Evolutionary conservation across 2,329 filamentous ascomycete species (phyloP), one percentile per base, ranked within the genome.

Genomic region (Biscogniauxia mediterranea): DNA sequence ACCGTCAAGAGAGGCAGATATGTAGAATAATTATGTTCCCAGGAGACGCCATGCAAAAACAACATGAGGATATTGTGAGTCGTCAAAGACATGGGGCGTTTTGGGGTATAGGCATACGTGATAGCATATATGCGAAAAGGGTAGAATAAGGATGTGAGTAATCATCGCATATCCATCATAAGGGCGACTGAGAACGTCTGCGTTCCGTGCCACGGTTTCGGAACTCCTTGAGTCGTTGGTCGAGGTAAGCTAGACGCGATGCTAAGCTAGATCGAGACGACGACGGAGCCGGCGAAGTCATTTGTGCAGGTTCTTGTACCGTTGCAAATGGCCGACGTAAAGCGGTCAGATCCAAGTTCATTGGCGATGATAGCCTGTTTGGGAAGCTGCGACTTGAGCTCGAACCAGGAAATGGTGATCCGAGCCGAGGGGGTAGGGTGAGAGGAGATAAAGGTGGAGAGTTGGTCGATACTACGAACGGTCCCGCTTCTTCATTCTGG

Each of bases 321-420:
- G 85, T 88, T 11, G 85, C 81, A 71, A 85, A 87, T 1, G 83
- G 83, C 26, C 81, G 79, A 4, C 80, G 78, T 60, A 81, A 73
- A 57, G 78, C 72, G 20, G 77, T 76, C 55, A 80, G 67, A 54
- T 82, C 79, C 38, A 84, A 75, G 50, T 75, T 77, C 13, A 76
- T 74, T 2, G 79, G 77, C 65, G 81, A 80, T 32, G 79, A 81
- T 28, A 83, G 71, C 50, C 86, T 80, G 61, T 83, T 84, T n/a
- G 86, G 86, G 64, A 88, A 86, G 53, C 85, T 88, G 68, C 85
- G 80, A 71, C 82, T 86, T 13, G 81, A 78, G 59, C 73, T 77
- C 9, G 78, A 71, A 38, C 78, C 78, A 7, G 79, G 76, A 64
- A 89, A 88, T 0, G 86, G 86, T 5, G 86, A 89, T 28, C 86